Evolutionary conservation across 73 alveolate genomes (phyloP).

Genomic region (Paramecium sexaurelia): DNA sequence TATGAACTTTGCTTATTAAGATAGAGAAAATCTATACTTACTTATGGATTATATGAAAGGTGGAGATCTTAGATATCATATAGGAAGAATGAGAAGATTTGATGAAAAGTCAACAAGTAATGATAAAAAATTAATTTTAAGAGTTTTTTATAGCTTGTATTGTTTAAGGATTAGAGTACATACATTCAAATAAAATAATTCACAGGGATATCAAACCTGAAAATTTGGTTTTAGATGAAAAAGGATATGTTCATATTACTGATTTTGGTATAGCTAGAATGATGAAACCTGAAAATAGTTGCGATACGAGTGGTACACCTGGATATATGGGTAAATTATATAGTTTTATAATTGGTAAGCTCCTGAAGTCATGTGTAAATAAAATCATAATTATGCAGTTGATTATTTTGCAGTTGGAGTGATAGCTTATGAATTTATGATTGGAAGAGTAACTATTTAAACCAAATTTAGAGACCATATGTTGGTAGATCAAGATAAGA

Average conservation of each 20-base stretch:
- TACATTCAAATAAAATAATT: constrained; percentile 87
- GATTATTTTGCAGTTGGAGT: constrained; percentile 95
- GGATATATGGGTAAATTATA: constrained; percentile 81
- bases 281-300: constrained; percentile 80
- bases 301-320: constrained; percentile 92
- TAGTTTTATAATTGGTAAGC: constrained; percentile 67
- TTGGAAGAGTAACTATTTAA: constrained; percentile 69
- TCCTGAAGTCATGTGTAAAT: constrained; percentile 88
- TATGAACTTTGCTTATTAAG: constrained; percentile 93
- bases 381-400: constrained; percentile 81
- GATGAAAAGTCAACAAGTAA: constrained; percentile 81
- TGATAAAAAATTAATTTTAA: constrained; percentile 1
- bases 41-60: constrained; percentile 93
- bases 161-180: constrained; percentile 81
- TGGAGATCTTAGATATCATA: constrained; percentile 86
- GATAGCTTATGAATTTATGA: constrained; percentile 84
- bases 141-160: constrained; percentile 80
- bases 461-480: constrained; percentile 76
- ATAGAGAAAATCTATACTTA: constrained; percentile 83
- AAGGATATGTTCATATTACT: constrained; percentile 84
- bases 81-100: constrained; percentile 80
- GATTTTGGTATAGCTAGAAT: constrained; percentile 94
- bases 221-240: constrained; percentile 87
- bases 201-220: constrained; percentile 98
- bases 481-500: constrained; percentile 86